Base-by-base conservation (phyloP, 1,284 basidiomycete genomes). In the Rhodotorula sp. region DNA sequence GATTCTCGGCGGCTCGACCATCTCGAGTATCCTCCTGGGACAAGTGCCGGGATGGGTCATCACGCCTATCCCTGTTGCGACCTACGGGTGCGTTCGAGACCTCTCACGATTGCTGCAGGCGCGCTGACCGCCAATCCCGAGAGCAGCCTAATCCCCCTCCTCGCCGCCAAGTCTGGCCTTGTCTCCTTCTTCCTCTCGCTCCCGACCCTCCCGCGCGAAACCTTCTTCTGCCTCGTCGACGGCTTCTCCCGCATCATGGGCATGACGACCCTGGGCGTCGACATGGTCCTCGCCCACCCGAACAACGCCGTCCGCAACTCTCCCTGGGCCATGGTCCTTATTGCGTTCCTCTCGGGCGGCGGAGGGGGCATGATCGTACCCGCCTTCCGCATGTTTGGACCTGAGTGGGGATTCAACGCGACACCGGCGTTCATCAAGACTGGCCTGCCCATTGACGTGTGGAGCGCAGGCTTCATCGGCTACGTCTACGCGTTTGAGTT, bases 251-350 rank as follows among this genome's bases (percentile, higher is more conserved):
- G 74, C 65, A 68, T 74, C 62, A 64, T 71, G 58, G 74, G 74
- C 59, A 75, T 75, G 68, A 74, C 74, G 4, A 75, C 74, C 53
- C 65, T 75, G 48, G 74, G 74, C 36, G 72, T 75, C 57, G 74
- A 75, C 69, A 63, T 70, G 29, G 72, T 73, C 57, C 54, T 73
- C 39, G 5, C 69, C 9, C 74, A 75, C 69, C 69, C 74, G n/a
- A 66, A 74, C 64, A 34, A 63, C 9, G 74, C 69, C 51, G 65
- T 75, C 6, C 67, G 72, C 30, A 49, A 46, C 49, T 66, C 63
- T 15, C 72, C 74, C 20, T 75, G 74, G 74, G 67, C 74, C 22
- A 75, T 75, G 68, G 44, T 75, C 32, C 46, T 67, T 44, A 64
- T 70, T n/a, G 74, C 72, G 17, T 71, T 70, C 55, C 53, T 75